Conservation (phyloP, 1,284 basidiomycete species). For the Tilletiopsis washingtonensis region DNA sequence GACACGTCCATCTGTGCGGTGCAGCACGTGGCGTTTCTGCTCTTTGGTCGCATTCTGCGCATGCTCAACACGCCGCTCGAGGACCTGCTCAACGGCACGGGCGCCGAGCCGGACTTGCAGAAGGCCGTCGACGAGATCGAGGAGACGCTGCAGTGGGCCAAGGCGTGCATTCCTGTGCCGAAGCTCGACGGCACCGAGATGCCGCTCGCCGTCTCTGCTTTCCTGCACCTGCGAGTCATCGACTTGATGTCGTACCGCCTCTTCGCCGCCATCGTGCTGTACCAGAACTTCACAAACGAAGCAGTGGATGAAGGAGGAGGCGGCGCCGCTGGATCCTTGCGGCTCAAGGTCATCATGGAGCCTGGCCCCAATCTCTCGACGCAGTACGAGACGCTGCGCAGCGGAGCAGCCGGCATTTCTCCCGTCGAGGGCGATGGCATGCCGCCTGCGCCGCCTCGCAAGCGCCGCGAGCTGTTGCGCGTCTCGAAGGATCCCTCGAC, state of each 20-base stretch:
- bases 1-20: neutral
- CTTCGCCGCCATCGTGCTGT: slow-evolving; percentile 20
- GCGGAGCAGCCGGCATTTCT: slow-evolving; percentile 2
- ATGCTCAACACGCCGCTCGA: slow-evolving; percentile 29
- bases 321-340: slow-evolving; percentile 17
- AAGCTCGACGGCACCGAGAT: slow-evolving; percentile 16
- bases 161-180: slow-evolving; percentile 15
- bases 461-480: neutral
- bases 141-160: slow-evolving; percentile 19
- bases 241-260: slow-evolving; percentile 25
- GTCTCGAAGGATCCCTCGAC: neutral
- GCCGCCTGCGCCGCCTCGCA: neutral
- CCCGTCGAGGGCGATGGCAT: slow-evolving; percentile 1
- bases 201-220: slow-evolving; percentile 22
- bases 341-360: neutral
- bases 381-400: slow-evolving; percentile 18
- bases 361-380: neutral
- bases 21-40: slow-evolving; percentile 21
- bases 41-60: slow-evolving; percentile 21
- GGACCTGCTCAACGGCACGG: slow-evolving; percentile 21
- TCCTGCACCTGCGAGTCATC: slow-evolving; percentile 19
- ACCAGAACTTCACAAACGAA: slow-evolving; percentile 21
- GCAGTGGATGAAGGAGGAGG: slow-evolving; percentile 13
- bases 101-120: slow-evolving; percentile 32
- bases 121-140: slow-evolving; percentile 28